Base-by-base conservation (phyloP, 495 filamentous ascomycete genomes). In the Lophiotrema nucula region DNA sequence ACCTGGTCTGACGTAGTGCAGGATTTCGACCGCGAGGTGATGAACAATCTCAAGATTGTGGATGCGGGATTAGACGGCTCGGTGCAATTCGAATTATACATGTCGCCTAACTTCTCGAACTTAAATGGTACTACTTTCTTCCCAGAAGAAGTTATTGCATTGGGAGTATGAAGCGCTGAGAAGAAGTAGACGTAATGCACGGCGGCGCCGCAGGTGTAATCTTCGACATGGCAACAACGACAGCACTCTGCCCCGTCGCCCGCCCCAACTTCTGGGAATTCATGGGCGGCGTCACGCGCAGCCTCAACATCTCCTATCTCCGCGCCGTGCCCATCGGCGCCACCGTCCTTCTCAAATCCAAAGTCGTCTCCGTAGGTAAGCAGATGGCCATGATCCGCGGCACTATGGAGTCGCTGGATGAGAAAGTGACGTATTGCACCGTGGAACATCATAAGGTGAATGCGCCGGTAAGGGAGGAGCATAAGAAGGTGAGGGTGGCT, bases 371-470 rank as follows among this genome's bases (percentile, higher is more conserved):
- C 49, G 61, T 67, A 12, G 76, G 75, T 3, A 66, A 62, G 33
- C 74, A 70, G 8, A 77, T 78, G 76, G 71, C 76, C 13, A 65
- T 76, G 62, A 74, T 78, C 18, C 66, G 67, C 11, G 75, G 72
- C 2, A 56, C 49, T 10, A 77, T 78, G 70, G 68, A 56, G 35
- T 69, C 60, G 47, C 46, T 64, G 21, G 75, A 78, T 50, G 70
- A 73, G 2, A 74, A 71, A 39, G 66, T 58, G 0, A 62, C 69
- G 3, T 77, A 72, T 52, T 68, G 61, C 13, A 75, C 72, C 13
- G 70, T 60, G 43, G 75, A 78, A 45, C 75, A 77, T 60, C 75
- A 78, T 59, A 78, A 78, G 53, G 74, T 77, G 5, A 67, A 69
- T 44, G 64, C 74, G 5, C 69, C 75, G 16, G 73, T 69, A n/a